Base-by-base conservation (phyloP, 2,329 filamentous ascomycete genomes). In the Volutella citrinella region DNA sequence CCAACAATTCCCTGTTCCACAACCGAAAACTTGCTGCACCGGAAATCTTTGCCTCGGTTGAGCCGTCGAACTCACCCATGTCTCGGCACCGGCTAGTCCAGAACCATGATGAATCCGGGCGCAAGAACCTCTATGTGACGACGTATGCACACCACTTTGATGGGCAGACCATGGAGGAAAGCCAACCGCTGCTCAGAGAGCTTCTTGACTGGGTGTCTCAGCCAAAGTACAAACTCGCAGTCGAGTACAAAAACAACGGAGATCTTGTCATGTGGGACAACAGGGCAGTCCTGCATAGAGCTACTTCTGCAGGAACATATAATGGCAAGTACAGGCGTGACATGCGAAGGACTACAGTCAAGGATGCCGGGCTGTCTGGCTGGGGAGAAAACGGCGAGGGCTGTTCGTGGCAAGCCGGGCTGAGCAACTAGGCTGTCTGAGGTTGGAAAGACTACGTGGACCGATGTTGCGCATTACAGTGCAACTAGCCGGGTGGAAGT, bases 241-340 rank as follows among this genome's bases (percentile, higher is more conserved):
- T 34, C 3, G 13, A 18, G 15, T 34, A 34, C n/a, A 20, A 34
- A n/a, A 34, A 23, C 10, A 12, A 34, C 16, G 32, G 32, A 10
- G 32, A 34, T 13, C 19, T 34, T 2, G 19, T 34, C 10, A 34
- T 34, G 32, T 34, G 32, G 32, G 32, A 34, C 17, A 34, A 34
- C 10, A 24, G 32, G n/a, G 32, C 32, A 5, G 32, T 34, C 2
- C 19, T 34, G 19, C 32, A 34, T 9, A 24, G 32, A 6, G 32
- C 32, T 8, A 34, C 32, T 4, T 19, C 18, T 12, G 29, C 32
- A 4, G 32, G 32, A 4, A 28, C 19, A 2, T 34, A 34, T 14
- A 26, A 34, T 11, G 32, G 32, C 4, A 27, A 28, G 14, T 28
- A 18, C 7, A 34, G 19, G 25, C 32, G 32, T 12, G 32, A 34